phyloP scores from a whole-genome alignment of 2,329 filamentous ascomycete species.

The Pleurostoma richardsiae region DNA sequence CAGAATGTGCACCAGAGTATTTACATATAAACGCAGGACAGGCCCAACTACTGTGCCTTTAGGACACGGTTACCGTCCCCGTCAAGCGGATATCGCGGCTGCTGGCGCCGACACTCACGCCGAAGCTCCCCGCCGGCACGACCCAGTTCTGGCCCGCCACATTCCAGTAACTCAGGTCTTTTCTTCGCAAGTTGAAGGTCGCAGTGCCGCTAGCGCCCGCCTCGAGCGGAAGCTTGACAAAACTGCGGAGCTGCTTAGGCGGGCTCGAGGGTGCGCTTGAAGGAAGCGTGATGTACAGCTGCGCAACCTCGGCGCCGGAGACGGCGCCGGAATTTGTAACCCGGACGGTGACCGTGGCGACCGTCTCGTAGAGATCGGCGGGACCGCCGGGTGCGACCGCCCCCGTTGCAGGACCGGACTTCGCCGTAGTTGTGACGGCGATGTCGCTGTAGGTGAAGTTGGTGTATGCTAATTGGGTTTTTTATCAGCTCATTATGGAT shows the following conservation, averaged over 20 bases:
- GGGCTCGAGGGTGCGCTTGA: slow-evolving; percentile 30
- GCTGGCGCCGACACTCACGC: slow-evolving; percentile 36
- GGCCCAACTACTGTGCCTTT: background rate
- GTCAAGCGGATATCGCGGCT: slow-evolving; percentile 38
- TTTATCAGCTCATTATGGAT: background rate
- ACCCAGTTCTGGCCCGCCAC: slow-evolving; percentile 54
- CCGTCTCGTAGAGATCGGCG: slow-evolving; percentile 37
- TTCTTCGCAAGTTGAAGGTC: slow-evolving; percentile 47
- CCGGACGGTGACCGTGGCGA: slow-evolving; percentile 48
- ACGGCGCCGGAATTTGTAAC: slow-evolving; percentile 61
- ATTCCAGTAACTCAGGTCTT: slow-evolving; percentile 64
- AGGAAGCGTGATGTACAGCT: slow-evolving; percentile 49
- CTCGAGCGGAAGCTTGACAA: slow-evolving; percentile 51
- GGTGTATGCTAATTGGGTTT: slow-evolving; percentile 51
- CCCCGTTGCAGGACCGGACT: slow-evolving; percentile 32
- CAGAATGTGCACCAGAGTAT: background rate
- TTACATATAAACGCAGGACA: background rate
- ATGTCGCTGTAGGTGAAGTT: slow-evolving; percentile 57
- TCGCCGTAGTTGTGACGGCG: slow-evolving; percentile 28
- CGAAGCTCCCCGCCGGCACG: slow-evolving; percentile 38
- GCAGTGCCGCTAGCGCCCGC: slow-evolving; percentile 41
- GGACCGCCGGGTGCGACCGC: slow-evolving; percentile 35
- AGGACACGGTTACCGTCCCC: slow-evolving; percentile 18
- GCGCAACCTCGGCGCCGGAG: slow-evolving; percentile 60
- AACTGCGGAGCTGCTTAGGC: slow-evolving; percentile 53